Evolutionary conservation across 1,284 basidiomycete genomes (phyloP).

Genomic region (Trametes pubescens): DNA sequence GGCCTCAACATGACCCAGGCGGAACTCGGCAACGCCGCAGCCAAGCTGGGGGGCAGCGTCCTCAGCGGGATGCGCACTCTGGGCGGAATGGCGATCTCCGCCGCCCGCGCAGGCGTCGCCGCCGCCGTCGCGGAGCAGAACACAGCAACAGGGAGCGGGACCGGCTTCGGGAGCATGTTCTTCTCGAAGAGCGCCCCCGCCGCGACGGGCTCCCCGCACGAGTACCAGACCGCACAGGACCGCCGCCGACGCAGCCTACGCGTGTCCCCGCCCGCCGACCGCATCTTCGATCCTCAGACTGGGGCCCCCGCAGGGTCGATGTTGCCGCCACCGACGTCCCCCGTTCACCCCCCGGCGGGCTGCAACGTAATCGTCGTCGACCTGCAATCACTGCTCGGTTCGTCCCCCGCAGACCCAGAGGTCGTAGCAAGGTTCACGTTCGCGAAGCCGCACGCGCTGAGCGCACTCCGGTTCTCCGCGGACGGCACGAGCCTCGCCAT

Average conservation of each 20-base stretch:
- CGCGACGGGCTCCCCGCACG: constrained; percentile 28
- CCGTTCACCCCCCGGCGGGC: constrained; percentile 32
- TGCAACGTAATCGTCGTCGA: constrained; percentile 65
- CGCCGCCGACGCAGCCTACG: constrained; percentile 23
- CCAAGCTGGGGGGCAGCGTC: constrained; percentile 67
- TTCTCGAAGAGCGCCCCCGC: constrained; percentile 74
- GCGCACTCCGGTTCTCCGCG: constrained; percentile 62
- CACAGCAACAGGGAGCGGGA: neutral
- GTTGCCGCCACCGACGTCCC: constrained; percentile 26
- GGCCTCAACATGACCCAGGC: constrained; percentile 45
- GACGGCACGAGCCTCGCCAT: constrained; percentile 69
- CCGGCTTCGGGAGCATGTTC: constrained; percentile 41
- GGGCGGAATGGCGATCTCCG: constrained; percentile 68
- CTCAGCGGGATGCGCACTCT: constrained; percentile 70
- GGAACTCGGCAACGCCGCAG: constrained; percentile 62
- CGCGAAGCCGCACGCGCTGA: constrained; percentile 57
- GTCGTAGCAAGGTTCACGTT: constrained; percentile 57
- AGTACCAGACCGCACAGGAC: constrained; percentile 28
- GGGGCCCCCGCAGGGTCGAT: neutral
- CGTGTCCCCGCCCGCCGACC: constrained; percentile 22
- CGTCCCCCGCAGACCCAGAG: constrained; percentile 36
- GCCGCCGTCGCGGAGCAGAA: constrained; percentile 27
- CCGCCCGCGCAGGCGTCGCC: constrained; percentile 46
- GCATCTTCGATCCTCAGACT: constrained; percentile 16
- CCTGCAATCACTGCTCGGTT: constrained; percentile 49